phyloP scores from a whole-genome alignment of 2,329 filamentous ascomycete species.

The Aureobasidium vineae region DNA sequence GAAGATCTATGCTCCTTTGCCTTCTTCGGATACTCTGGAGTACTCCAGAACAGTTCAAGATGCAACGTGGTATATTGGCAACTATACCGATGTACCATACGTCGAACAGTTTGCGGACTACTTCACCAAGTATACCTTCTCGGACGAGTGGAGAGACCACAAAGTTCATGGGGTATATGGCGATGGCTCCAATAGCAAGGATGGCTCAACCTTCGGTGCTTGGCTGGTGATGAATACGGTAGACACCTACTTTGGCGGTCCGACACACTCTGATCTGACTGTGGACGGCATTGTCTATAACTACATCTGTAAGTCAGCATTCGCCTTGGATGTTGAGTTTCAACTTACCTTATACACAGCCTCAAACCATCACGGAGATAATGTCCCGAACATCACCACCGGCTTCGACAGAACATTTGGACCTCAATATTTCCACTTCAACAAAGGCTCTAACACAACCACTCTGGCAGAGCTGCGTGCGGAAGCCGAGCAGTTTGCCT shows the following conservation, averaged over 20 bases:
- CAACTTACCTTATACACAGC: constrained; percentile 35
- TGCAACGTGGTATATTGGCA: constrained; percentile 61
- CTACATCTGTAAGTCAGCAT: constrained; percentile 48
- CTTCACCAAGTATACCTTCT: constrained; percentile 66
- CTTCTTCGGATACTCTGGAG: constrained; percentile 44
- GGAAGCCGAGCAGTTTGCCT: constrained; percentile 55
- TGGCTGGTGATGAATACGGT: constrained; percentile 65
- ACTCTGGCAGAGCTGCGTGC: constrained; percentile 51
- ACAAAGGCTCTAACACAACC: constrained; percentile 51
- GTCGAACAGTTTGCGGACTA: constrained; percentile 58
- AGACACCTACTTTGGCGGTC: constrained; percentile 62
- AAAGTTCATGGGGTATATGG: constrained; percentile 57
- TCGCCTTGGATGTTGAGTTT: neutral
- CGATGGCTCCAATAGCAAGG: constrained; percentile 52
- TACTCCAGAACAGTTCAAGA: constrained; percentile 54
- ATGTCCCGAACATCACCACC: constrained; percentile 62
- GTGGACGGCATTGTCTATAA: constrained; percentile 67
- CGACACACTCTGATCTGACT: constrained; percentile 60
- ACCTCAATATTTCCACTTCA: constrained; percentile 64
- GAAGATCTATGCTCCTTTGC: constrained; percentile 54
- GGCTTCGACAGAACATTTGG: constrained; percentile 66
- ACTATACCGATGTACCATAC: constrained; percentile 53
- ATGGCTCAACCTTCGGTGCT: constrained; percentile 56
- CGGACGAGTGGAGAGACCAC: constrained; percentile 58
- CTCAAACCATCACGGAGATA: constrained; percentile 63